Evolutionary conservation across 495 filamentous ascomycete genomes (phyloP), one percentile per base, ranked within the genome.

Genomic region (Evernia prunastri): DNA sequence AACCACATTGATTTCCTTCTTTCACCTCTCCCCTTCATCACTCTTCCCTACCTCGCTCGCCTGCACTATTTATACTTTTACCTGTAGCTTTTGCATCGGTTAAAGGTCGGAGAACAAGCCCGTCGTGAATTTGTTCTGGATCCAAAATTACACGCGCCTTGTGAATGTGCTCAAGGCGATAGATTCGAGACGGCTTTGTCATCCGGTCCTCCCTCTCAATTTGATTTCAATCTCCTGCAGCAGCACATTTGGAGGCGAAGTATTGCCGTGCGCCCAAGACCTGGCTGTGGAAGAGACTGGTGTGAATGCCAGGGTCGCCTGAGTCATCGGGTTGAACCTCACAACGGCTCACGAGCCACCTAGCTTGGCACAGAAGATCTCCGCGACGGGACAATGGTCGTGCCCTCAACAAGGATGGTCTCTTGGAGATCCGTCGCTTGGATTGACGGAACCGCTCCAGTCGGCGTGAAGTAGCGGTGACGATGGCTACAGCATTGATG

Each of bases 401-500:
- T 25, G 45, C 45, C 27, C 45, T 49, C 11, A 23, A 49, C 27
- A 27, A 49, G 45, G 43, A 47, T 8, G 4, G 45, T 25, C n/a
- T 49, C 13, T 27, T 49, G 3, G n/a, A 49, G n/a, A 49, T 23
- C n/a, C 23, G 27, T 49, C 23, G 45, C n/a, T 5, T 49, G 15
- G 20, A 58, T 36, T 58, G 29, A 4, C 12, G 33, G 12, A 74
- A 68, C 11, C 72, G 67, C 13, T 70, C 70, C 60, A 69, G 60
- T 3, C 67, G 66, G 40, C 78, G 63, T 18, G 76, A 78, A 13
- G 79, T 81, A 8, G 75, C 76, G 15, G 73, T 73, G 51, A 81
- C 76, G 23, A 68, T 65, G 29, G 70, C 75, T 2, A 79, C 77
- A 20, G 66, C 70, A 58, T 79, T 66, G 11, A 77, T 74, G 10